Evolutionary conservation across 345 rosid species (phyloP).

Genomic region (Citrus maxima): DNA sequence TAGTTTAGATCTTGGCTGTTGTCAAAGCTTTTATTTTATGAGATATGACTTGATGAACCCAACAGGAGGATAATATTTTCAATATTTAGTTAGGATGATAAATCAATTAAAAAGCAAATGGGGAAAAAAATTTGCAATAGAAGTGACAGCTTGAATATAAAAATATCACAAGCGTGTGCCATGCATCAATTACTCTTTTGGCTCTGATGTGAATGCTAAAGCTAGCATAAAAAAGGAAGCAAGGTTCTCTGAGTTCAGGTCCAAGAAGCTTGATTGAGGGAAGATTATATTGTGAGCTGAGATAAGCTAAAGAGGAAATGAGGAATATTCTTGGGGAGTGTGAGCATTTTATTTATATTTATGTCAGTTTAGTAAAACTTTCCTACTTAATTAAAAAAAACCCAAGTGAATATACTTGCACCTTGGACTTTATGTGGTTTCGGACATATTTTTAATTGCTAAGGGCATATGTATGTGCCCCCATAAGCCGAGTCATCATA

Average conservation of each 20-base stretch:
- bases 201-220: neutral
- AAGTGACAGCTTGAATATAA: neutral
- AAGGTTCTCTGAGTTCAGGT: neutral
- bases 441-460: neutral
- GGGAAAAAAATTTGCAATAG: neutral
- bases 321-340: no score
- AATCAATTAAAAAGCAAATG: neutral
- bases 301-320: no score
- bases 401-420: neutral
- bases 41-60: conserved; percentile 8
- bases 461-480: neutral
- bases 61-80: neutral
- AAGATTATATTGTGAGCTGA: no score
- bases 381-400: no score
- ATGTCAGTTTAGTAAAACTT: no score
- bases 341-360: no score
- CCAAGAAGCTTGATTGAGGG: neutral
- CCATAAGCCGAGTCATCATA: neutral
- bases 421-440: neutral
- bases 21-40: conserved; percentile 15
- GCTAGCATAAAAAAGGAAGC: neutral
- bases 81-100: no score
- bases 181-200: neutral
- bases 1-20: neutral
- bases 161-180: neutral